Evolutionary conservation across 164 flowering plant genomes (phyloP).

Genomic region (Nymphaea colorata): DNA sequence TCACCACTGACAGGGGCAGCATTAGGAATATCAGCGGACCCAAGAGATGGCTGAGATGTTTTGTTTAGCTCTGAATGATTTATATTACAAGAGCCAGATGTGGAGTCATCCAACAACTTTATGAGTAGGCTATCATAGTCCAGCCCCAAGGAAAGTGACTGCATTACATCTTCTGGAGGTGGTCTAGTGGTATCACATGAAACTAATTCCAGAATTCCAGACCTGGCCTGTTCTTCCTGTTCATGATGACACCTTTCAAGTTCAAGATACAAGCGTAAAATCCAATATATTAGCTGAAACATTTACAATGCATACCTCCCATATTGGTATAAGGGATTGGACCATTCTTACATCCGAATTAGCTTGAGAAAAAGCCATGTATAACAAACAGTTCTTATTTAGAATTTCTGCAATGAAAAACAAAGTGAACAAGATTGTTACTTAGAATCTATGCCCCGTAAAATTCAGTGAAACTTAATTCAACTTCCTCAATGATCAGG

Average conservation of each 20-base stretch:
- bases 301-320: constrained; percentile 63
- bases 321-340: constrained; percentile 89
- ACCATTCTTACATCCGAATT: constrained; percentile 83
- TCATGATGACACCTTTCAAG: background rate
- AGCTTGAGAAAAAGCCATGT: constrained; percentile 68
- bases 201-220: constrained; percentile 36
- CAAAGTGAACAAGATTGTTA: background rate
- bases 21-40: no score
- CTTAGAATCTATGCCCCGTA: no score
- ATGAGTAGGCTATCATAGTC: no score
- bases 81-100: no score
- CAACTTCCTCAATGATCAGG: no score
- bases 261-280: background rate
- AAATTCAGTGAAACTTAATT: no score
- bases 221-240: constrained; percentile 82
- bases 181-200: constrained; percentile 10
- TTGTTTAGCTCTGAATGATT: no score
- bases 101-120: no score
- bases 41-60: no score
- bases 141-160: no score
- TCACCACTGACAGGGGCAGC: no score
- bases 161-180: no score
- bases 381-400: constrained; percentile 61
- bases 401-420: constrained; percentile 50
- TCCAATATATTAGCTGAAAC: background rate